These are phyloP conservation scores for Tetradesmus obliquus DNA, from an alignment of 139 green algal genomes.

Conservation along the genomic window DNA sequence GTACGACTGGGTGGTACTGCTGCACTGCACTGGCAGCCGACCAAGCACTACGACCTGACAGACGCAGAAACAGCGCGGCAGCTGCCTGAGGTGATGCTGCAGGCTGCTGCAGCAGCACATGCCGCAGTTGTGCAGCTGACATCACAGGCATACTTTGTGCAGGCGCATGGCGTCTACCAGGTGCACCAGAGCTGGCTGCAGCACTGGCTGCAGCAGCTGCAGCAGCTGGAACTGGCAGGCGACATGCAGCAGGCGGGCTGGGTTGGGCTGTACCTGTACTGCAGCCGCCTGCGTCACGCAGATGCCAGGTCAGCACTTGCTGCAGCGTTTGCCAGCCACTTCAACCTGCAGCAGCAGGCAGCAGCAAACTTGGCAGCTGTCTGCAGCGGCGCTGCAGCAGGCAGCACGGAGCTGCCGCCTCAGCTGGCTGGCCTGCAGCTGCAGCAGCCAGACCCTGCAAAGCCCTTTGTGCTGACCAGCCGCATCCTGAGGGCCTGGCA, in stretches of 20 bases:
- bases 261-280: constrained; percentile 23
- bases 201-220: constrained; percentile 12
- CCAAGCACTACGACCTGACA: background rate
- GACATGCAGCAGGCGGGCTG: background rate
- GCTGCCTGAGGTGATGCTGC: background rate
- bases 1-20: too few relatives aligned
- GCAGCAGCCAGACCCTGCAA: background rate
- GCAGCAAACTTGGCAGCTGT: background rate
- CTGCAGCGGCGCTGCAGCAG: background rate
- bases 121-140: background rate
- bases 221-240: background rate
- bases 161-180: constrained; percentile 22
- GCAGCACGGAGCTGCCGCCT: background rate
- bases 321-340: background rate
- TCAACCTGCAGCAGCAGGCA: background rate
- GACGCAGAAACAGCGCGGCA: background rate
- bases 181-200: background rate
- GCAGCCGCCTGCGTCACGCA: constrained; percentile 15
- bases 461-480: constrained; percentile 37
- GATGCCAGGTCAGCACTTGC: constrained; percentile 6
- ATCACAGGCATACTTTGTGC: background rate
- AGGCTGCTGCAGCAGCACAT: constrained; percentile 19
- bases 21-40: background rate
- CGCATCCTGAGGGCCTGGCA: constrained; percentile 24
- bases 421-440: background rate